A percentile compares a stretch with the other conserved stretches of the same genome.
These are phyloP conservation scores for Sclerotinia borealis DNA, from an alignment of 2,329 filamentous ascomycete genomes.

Conservation along the genomic window DNA sequence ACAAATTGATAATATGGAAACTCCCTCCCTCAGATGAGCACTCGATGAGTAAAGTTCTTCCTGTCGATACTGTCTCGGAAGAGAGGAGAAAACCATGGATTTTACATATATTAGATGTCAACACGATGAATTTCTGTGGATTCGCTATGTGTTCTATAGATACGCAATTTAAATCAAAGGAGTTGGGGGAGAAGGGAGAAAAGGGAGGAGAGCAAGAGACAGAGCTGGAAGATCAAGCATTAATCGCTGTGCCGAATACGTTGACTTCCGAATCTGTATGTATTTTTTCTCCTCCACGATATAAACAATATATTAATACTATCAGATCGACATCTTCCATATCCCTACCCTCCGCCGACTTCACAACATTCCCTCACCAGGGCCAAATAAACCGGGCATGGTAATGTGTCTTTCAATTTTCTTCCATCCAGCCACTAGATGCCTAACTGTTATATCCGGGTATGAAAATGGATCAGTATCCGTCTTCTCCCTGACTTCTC, in stretches of 20 bases:
- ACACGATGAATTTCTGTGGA: conserved; percentile 91
- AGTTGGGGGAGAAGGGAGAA: neutral
- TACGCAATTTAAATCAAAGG: too few relatives aligned
- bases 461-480: conserved; percentile 81
- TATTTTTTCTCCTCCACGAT: conserved; percentile 17
- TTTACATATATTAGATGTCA: conserved; percentile 76
- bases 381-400: conserved; percentile 61
- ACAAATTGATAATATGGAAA: conserved; percentile 81
- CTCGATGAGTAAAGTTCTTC: conserved; percentile 60
- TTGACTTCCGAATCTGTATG: conserved; percentile 63
- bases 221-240: conserved; percentile 42
- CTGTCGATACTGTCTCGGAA: conserved; percentile 54
- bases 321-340: conserved; percentile 71
- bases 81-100: conserved; percentile 68
- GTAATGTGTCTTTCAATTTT: conserved; percentile 74
- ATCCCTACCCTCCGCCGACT: conserved; percentile 69
- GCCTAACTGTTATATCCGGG: conserved; percentile 62
- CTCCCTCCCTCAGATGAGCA: conserved; percentile 55
- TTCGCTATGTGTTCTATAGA: conserved; percentile 46
- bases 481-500: conserved; percentile 42
- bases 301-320: conserved; percentile 18
- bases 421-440: conserved; percentile 36
- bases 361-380: conserved; percentile 46
- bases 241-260: conserved; percentile 78
- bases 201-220: neutral